phyloP scores from a whole-genome alignment of 2,329 filamentous ascomycete genomes.

The Dryadomyces quercivorus region DNA sequence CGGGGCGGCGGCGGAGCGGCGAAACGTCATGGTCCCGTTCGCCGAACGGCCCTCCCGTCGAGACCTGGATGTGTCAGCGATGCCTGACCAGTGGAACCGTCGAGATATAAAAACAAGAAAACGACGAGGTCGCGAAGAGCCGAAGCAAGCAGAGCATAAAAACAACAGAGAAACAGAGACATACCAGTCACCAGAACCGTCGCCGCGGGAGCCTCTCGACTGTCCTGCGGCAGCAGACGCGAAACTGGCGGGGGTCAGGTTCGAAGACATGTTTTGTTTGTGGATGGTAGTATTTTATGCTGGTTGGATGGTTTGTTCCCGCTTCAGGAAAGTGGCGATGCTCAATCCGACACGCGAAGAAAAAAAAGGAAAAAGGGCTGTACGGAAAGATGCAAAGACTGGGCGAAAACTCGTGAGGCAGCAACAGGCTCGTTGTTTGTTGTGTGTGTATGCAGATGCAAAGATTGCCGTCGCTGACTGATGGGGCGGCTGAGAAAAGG shows the following conservation, averaged over 20 bases:
- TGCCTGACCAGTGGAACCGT: too few relatives aligned
- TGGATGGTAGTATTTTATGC: not conserved
- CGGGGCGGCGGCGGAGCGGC: constrained; percentile 49
- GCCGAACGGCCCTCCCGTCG: constrained; percentile 44
- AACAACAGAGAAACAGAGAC: not conserved
- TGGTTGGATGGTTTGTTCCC: constrained; percentile 6
- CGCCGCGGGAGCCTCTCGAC: constrained; percentile 46
- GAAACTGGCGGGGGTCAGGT: constrained; percentile 65
- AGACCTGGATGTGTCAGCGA: constrained; percentile 30
- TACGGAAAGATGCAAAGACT: not conserved
- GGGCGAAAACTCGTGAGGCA: not conserved
- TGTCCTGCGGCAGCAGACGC: constrained; percentile 73
- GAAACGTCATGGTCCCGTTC: constrained; percentile 53
- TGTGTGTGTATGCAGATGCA: not conserved
- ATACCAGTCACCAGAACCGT: constrained; percentile 10
- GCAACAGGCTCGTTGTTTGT: too few relatives aligned
- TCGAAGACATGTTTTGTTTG: constrained; percentile 45
- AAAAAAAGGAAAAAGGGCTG: not conserved
- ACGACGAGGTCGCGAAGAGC: not conserved
- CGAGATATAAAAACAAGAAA: too few relatives aligned
- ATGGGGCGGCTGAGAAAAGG: not conserved
- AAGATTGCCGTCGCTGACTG: not conserved
- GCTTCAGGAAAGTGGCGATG: not conserved
- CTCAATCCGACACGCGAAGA: not conserved
- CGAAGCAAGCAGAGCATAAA: not conserved